phyloP scores from a whole-genome alignment of 2,329 filamentous ascomycete species.

The Phoma sp. region DNA sequence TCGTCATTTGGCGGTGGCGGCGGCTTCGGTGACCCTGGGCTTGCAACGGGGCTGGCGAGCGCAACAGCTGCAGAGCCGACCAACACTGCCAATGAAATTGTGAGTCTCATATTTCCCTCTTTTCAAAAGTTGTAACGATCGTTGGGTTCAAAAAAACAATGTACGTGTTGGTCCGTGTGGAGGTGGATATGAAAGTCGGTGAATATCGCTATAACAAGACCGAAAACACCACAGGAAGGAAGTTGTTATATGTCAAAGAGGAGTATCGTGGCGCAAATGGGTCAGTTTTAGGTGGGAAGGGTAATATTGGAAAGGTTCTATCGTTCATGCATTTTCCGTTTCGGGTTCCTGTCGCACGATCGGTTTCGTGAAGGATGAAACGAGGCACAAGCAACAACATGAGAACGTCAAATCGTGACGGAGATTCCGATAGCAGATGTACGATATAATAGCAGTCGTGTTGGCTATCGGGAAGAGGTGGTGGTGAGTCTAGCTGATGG shows the following conservation, averaged over 20 bases:
- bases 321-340: constrained; percentile 16
- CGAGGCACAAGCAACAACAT: constrained; percentile 2
- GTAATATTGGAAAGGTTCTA: constrained; percentile 5
- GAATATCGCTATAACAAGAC: constrained; percentile 6
- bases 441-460: neutral
- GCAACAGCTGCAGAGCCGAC: constrained; percentile 21
- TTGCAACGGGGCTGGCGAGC: constrained; percentile 30
- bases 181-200: constrained; percentile 1
- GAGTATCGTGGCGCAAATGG: neutral
- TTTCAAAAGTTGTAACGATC: constrained; percentile 13
- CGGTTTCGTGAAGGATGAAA: constrained; percentile 17
- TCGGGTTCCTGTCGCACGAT: constrained; percentile 17
- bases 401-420: neutral
- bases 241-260: constrained; percentile 11
- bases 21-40: constrained; percentile 3
- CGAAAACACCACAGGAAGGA: constrained; percentile 1
- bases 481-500: neutral
- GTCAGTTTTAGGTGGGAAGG: constrained; percentile 8
- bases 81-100: constrained; percentile 24
- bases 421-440: neutral
- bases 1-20: neutral
- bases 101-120: constrained; percentile 23
- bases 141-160: constrained; percentile 17
- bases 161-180: constrained; percentile 5
- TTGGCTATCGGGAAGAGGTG: neutral